phyloP scores from a whole-genome alignment of 306 rosid species.

The Casuarina equisetifolia region DNA sequence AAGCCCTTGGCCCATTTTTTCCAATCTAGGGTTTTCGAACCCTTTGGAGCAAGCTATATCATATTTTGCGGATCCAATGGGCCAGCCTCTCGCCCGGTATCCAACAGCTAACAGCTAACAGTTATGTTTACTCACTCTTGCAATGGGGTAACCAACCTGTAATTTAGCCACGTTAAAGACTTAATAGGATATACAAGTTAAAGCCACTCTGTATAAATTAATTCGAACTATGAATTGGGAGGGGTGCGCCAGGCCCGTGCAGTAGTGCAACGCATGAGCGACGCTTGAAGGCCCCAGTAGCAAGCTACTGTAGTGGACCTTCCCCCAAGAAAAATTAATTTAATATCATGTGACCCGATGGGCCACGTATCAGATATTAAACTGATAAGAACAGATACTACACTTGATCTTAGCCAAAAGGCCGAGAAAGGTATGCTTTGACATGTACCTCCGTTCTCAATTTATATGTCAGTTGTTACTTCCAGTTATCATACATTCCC shows the following conservation, averaged over 20 bases:
- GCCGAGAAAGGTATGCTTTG: not conserved
- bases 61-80: too few species aligned
- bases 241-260: conserved; percentile 7
- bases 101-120: too few species aligned
- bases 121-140: too few species aligned
- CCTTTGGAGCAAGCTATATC: too few species aligned
- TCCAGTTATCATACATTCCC: not conserved
- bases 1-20: too few species aligned
- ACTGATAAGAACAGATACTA: conserved; percentile 6
- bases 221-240: not conserved
- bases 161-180: too few species aligned
- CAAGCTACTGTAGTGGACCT: not conserved
- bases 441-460: fast-evolving
- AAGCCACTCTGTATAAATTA: too few species aligned
- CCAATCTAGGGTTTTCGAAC: too few species aligned
- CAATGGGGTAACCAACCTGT: too few species aligned
- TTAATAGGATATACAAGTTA: too few species aligned
- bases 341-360: conserved; percentile 1
- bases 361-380: conserved; percentile 5
- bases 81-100: too few species aligned
- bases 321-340: not conserved
- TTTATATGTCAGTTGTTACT: not conserved
- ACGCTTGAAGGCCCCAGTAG: not conserved
- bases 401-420: conserved; percentile 5
- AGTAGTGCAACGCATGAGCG: not conserved